Base-by-base conservation (phyloP, 306 rosid genomes). In the Neltuma alba region DNA sequence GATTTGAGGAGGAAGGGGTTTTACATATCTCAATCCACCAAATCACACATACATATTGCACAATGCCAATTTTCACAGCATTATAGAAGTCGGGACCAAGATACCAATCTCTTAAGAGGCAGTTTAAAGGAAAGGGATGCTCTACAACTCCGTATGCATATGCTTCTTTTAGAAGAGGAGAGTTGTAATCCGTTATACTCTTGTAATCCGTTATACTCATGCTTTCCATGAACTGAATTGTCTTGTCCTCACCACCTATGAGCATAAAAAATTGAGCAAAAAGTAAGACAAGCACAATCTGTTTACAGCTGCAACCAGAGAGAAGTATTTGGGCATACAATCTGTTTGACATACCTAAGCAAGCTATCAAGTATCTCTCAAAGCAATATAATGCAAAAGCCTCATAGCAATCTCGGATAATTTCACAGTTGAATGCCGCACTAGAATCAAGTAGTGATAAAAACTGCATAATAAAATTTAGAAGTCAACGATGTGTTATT, bases 341-440 rank as follows among this genome's bases (percentile, higher is more conserved):
- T 76, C 74, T 47, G 27, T 3, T 48, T 68, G 74, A 83, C 96
- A 58, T 93, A 93, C 99, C 98, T 82, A 96, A 86, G 89, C 99
- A 93, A 76, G 97, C 98, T 80, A 93, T 96, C 86, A 96, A 85
- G 84, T 96, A 96, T 90, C 99, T 88, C 85, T 89, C 98, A 81
- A 96, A 96, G 89, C 99, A 96, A 87, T 96, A 96, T 78, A 96
- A 85, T 20, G 99, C 99, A 89, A 96, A 96, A 45, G 99, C 98
- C 88, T 96, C 99, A 25, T 96, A 96, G 86, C 98, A 96, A 82
- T 96, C 99, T 76, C 99, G 89, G 66, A 96, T 91, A 75, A 91
- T 82, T 91, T 93, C 98, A 78, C 93, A 93, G 82, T 96, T 90
- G 84, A 96, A 96, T 76, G 99, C 99, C 16, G 90, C 97, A 83